Evolutionary conservation across 1,284 basidiomycete species (phyloP).

Genomic region (Inonotus obliquus): DNA sequence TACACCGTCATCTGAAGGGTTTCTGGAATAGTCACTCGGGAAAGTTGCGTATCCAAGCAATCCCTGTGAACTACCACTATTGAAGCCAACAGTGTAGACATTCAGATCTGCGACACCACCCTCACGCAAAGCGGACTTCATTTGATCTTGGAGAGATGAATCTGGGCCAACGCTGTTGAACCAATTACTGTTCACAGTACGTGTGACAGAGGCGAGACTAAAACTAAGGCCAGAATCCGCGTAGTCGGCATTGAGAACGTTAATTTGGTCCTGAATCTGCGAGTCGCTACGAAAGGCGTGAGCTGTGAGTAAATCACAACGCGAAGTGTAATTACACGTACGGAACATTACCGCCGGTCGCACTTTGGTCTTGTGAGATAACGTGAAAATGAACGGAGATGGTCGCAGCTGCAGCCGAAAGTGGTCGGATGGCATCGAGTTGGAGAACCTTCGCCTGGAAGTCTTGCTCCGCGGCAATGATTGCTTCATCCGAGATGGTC

Average conservation of each 20-base stretch:
- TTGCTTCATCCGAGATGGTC: slow-evolving; percentile 31
- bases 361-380: slow-evolving; percentile 35
- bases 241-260: slow-evolving; percentile 46
- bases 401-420: slow-evolving; percentile 27
- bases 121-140: slow-evolving; percentile 30
- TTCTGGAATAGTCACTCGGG: slow-evolving; percentile 31
- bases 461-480: slow-evolving; percentile 32
- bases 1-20: slow-evolving; percentile 36
- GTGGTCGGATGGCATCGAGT: neutral
- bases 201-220: slow-evolving; percentile 37
- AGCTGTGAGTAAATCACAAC: slow-evolving; percentile 10
- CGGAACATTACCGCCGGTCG: slow-evolving; percentile 43
- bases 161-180: slow-evolving; percentile 38
- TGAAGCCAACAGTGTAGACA: slow-evolving; percentile 33
- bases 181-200: slow-evolving; percentile 43
- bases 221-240: slow-evolving; percentile 39
- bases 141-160: slow-evolving; percentile 26
- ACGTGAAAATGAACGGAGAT: slow-evolving; percentile 47
- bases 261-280: slow-evolving; percentile 39
- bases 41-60: slow-evolving; percentile 39
- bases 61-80: slow-evolving; percentile 28
- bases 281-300: slow-evolving; percentile 27
- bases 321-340: slow-evolving; percentile 24
- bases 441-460: slow-evolving; percentile 9
- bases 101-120: slow-evolving; percentile 32